These are phyloP conservation scores for Cutaneotrichosporon sp. DNA, from an alignment of 1,284 basidiomycete species.

Conservation along the genomic window DNA sequence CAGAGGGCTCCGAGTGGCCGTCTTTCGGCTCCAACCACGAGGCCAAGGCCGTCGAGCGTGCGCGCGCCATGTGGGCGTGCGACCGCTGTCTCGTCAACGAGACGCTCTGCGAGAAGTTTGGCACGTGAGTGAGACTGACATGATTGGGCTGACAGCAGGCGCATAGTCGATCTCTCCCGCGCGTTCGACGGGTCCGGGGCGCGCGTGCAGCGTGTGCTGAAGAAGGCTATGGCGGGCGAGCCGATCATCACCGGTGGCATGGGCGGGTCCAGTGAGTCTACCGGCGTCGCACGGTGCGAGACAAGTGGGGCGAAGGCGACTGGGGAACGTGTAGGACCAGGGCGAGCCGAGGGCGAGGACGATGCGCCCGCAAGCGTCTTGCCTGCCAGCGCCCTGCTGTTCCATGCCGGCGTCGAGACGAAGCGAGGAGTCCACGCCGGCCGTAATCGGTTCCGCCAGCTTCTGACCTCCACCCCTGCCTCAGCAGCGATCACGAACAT, in stretches of 20 bases:
- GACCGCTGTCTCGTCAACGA: conserved; percentile 6
- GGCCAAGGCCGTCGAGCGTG: background rate
- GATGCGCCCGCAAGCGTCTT: too few relatives aligned
- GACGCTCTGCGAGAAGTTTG: conserved; percentile 8
- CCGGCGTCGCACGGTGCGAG: too few relatives aligned
- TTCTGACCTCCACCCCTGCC: too few relatives aligned
- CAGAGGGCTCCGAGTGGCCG: background rate
- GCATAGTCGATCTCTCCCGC: conserved; percentile 8
- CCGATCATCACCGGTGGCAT: conserved; percentile 88
- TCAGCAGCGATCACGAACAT: too few relatives aligned
- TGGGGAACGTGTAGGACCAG: too few relatives aligned
- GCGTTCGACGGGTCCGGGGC: conserved; percentile 67
- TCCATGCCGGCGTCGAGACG: too few relatives aligned
- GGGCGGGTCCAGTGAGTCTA: conserved; percentile 71
- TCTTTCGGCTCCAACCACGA: background rate
- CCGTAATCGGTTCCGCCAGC: too few relatives aligned
- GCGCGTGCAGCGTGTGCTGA: conserved; percentile 77
- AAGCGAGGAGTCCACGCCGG: too few relatives aligned
- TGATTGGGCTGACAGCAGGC: background rate
- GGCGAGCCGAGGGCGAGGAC: too few relatives aligned
- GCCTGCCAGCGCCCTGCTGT: too few relatives aligned
- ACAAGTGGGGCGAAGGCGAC: too few relatives aligned
- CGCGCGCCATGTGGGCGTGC: background rate
- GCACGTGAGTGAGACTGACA: conserved; percentile 2
- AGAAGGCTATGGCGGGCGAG: conserved; percentile 78